Evolutionary conservation across 139 green algal genomes (phyloP), one percentile per base, ranked within the genome.

Genomic region (Choricystis sp.): DNA sequence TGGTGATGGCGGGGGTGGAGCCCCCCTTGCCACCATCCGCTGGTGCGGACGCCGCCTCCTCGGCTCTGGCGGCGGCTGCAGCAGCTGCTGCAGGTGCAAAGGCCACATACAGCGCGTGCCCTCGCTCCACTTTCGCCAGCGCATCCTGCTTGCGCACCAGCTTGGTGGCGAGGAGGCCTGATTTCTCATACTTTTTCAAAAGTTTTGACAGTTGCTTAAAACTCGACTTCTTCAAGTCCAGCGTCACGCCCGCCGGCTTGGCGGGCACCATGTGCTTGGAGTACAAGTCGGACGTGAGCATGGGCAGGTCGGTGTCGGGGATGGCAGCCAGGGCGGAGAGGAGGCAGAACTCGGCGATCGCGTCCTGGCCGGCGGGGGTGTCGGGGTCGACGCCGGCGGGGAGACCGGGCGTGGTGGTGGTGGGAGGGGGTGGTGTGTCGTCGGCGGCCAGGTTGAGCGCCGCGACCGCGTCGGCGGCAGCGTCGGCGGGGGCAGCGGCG

Each of bases 171-270:
- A 59, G n/a, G 16, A 59, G 56, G 4, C 19, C 9, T 59, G 70
- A 65, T 40, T 74, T 74, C 21, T 74, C 69, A 64, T 61, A 70
- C 2, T 48, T 60, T 19, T 26, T 68, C 3, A 74, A 56, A 55
- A 74, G 69, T 64, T 74, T 74, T 3, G 64, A 48, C 23, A 74
- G 60, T n/a, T 74, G 69, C 64, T 74, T 74, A 64, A 70, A 74
- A 14, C 28, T 62, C 1, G 59, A 62, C 60, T 74, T 74, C 56
- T 74, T 74, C 27, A 74, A 62, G 27, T 74, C 69, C 3, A 74
- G 24, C 27, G 25, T 57, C 14, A 40, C 56, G 20, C 56, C 69
- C 66, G 64, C 29, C 29, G 69, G 69, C 52, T 63, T 57, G 28
- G 28, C 55, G n/a, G 52, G 22, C 26, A 70, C 20, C 52, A 70